Percentiles rank a stretch among this genome's conserved stretches.
Evolutionary conservation across 1,284 basidiomycete genomes (phyloP).

Genomic region (Rhodotorula sp.): DNA sequence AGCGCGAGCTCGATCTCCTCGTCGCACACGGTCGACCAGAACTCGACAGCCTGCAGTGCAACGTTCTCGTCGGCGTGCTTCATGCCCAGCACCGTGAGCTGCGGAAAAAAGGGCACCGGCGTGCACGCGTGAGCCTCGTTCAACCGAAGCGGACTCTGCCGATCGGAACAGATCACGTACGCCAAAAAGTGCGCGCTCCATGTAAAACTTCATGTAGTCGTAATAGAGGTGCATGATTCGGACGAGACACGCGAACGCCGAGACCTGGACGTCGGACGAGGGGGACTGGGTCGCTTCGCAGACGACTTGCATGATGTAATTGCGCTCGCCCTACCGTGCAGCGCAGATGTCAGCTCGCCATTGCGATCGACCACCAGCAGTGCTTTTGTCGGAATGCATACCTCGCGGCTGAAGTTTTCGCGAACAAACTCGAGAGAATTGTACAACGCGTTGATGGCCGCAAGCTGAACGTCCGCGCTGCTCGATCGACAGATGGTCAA

Average conservation of each 20-base stretch:
- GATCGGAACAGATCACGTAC: slow-evolving; percentile 56
- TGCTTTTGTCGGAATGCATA: no score
- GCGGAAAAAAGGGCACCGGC: slow-evolving; percentile 1
- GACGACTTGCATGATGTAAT: slow-evolving; percentile 99
- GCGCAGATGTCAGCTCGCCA: slow-evolving; percentile 1
- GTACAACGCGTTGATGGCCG: slow-evolving; percentile 86
- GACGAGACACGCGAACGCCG: slow-evolving; percentile 91
- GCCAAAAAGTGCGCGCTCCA: slow-evolving; percentile 98
- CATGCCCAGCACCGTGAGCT: slow-evolving; percentile 99
- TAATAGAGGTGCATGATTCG: slow-evolving; percentile 98
- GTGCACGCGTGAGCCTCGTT: no score
- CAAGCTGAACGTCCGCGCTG: slow-evolving; percentile 88
- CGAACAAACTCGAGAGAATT: slow-evolving; percentile 98
- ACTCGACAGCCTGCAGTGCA: slow-evolving; percentile 94
- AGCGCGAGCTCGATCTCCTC: slow-evolving; percentile 92
- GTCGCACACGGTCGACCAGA: slow-evolving; percentile 99
- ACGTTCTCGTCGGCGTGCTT: slow-evolving; percentile 87
- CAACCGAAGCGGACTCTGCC: no score
- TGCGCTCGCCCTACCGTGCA: slow-evolving; percentile 77
- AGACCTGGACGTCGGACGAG: slow-evolving; percentile 77
- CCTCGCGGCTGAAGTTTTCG: slow-evolving; percentile 96
- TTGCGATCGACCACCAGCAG: no score
- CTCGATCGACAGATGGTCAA: neutral
- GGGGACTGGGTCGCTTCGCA: slow-evolving; percentile 94
- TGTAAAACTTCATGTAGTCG: slow-evolving; percentile 98